Percentiles rank a stretch among this genome's conserved stretches.
Evolutionary conservation across 2,329 filamentous ascomycete genomes (phyloP).

Genomic region (Mycosphaerella sp.): DNA sequence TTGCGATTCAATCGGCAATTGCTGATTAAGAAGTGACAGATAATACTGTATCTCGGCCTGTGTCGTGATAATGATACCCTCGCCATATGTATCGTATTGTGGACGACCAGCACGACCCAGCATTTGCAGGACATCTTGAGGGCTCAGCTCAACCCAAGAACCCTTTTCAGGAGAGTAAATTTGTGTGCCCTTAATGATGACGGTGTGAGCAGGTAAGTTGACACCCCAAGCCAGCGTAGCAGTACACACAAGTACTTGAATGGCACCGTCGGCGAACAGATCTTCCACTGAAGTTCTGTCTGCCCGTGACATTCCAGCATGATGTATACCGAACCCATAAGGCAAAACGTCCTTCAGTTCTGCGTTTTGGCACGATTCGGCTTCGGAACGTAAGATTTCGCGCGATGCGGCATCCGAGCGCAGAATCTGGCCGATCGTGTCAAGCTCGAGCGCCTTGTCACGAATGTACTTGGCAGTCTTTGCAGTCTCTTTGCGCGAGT

Average conservation of each 20-base stretch:
- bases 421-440: conserved; percentile 93
- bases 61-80: conserved; percentile 97
- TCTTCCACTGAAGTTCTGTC: conserved; percentile 95
- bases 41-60: conserved; percentile 96
- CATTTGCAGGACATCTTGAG: conserved; percentile 98
- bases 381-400: conserved; percentile 80
- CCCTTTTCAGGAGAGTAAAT: conserved; percentile 98
- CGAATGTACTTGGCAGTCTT: conserved; percentile 95
- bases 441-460: conserved; percentile 93
- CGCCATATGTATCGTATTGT: conserved; percentile 95
- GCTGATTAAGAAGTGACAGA: conserved; percentile 90
- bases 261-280: conserved; percentile 81
- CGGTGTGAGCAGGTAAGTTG: conserved; percentile 93
- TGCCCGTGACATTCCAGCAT: conserved; percentile 93
- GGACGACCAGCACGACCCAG: conserved; percentile 92
- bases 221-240: conserved; percentile 99
- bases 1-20: conserved; percentile 95
- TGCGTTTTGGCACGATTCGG: conserved; percentile 72
- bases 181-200: conserved; percentile 98
- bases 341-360: conserved; percentile 92
- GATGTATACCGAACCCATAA: conserved; percentile 96
- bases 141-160: conserved; percentile 95
- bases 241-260: conserved; percentile 94
- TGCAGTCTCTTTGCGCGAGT: conserved; percentile 95
- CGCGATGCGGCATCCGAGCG: conserved; percentile 86